Conservation (phyloP, 208 protist species). For the Angomonas deanei region DNA sequence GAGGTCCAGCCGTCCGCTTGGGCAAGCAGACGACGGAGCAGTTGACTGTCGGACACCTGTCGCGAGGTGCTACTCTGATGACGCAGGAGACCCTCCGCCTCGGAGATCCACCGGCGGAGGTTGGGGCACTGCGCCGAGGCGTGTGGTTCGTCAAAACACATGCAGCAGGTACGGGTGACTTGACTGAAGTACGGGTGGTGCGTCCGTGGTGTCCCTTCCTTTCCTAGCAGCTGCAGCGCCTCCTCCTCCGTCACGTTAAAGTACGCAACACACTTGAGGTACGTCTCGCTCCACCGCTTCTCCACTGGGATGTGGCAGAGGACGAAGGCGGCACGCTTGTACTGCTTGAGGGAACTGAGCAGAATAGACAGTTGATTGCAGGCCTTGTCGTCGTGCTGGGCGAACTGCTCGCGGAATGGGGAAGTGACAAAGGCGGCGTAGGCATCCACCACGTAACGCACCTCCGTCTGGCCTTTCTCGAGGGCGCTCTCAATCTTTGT, state of each 20-base stretch:
- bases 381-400: slow-evolving; percentile 35
- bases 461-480: neutral
- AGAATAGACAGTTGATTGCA: slow-evolving; percentile 64
- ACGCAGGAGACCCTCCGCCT: slow-evolving; percentile 4
- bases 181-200: slow-evolving; percentile 80
- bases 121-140: slow-evolving; percentile 70
- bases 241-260: slow-evolving; percentile 71
- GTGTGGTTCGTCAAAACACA: slow-evolving; percentile 83
- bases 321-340: slow-evolving; percentile 74
- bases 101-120: slow-evolving; percentile 44
- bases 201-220: no score
- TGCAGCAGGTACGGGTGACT: slow-evolving; percentile 81
- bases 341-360: slow-evolving; percentile 59
- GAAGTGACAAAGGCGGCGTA: slow-evolving; percentile 79
- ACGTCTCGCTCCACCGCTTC: slow-evolving; percentile 44
- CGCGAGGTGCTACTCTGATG: neutral
- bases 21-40: slow-evolving; percentile 34
- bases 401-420: slow-evolving; percentile 68
- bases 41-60: slow-evolving; percentile 13
- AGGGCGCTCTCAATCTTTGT: slow-evolving; percentile 28
- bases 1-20: slow-evolving; percentile 82
- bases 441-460: slow-evolving; percentile 41
- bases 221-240: slow-evolving; percentile 43
- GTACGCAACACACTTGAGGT: slow-evolving; percentile 45
- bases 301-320: slow-evolving; percentile 76